Percentiles rank a stretch among this genome's conserved stretches.
These are phyloP conservation scores for Guyanaporus albipodus DNA, from an alignment of 768 basidiomycete genomes.

Conservation along the genomic window DNA sequence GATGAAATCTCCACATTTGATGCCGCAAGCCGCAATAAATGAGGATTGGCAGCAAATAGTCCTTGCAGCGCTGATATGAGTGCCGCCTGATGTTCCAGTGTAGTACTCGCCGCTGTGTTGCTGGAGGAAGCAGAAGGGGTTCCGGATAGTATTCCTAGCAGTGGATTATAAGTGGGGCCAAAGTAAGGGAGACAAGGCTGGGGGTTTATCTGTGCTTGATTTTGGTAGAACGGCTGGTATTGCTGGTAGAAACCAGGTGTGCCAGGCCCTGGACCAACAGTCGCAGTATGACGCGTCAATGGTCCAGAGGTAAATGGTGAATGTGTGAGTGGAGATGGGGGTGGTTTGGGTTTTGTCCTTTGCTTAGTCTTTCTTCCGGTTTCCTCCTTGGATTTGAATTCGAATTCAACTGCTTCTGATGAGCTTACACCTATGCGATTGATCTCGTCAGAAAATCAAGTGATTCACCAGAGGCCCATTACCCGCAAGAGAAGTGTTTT, in stretches of 20 bases:
- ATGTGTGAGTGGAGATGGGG: conserved; percentile 18
- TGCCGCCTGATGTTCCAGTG: conserved; percentile 32
- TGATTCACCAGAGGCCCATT: conserved; percentile 8
- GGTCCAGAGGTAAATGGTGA: conserved; percentile 29
- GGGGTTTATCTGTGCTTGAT: conserved; percentile 1
- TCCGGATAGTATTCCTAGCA: conserved; percentile 33
- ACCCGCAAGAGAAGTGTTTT: conserved; percentile 1
- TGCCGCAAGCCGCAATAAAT: conserved; percentile 16
- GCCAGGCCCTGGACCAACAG: not conserved
- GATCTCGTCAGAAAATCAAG: conserved; percentile 4
- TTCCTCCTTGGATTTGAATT: not conserved
- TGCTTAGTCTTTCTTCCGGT: conserved; percentile 9
- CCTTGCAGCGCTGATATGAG: conserved; percentile 50
- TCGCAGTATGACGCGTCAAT: conserved; percentile 10
- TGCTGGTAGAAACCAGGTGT: not conserved
- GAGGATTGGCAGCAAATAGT: conserved; percentile 34
- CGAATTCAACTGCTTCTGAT: not conserved
- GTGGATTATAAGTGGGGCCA: conserved; percentile 3
- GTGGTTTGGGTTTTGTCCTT: conserved; percentile 19
- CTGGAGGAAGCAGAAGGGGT: conserved; percentile 24
- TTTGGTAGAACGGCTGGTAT: not conserved
- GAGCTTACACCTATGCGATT: conserved; percentile 6
- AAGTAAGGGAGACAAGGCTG: not conserved
- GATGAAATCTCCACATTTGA: not conserved
- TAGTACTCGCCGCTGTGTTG: conserved; percentile 15